A percentile compares a stretch with the other conserved stretches of the same genome.
phyloP scores from a whole-genome alignment of 208 protist genomes.

The Crithidia brevicula region DNA sequence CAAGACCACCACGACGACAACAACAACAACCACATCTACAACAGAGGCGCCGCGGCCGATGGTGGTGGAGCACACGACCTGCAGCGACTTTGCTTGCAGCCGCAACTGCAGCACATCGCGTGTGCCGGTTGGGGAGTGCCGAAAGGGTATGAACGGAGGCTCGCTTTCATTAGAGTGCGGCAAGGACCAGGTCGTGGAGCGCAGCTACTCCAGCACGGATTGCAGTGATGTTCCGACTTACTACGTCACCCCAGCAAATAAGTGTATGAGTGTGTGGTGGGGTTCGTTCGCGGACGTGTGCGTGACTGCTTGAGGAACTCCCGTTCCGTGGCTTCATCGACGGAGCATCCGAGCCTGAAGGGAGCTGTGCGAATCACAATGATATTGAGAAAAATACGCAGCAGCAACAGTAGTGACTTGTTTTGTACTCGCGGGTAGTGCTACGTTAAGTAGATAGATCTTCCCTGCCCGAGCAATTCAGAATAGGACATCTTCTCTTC shows the following conservation, averaged over 20 bases:
- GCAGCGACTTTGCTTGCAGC: slow-evolving; percentile 12
- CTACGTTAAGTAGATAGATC: too few relatives aligned
- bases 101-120: slow-evolving; percentile 5
- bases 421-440: too few relatives aligned
- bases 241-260: slow-evolving; percentile 23
- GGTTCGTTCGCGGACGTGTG: slow-evolving; percentile 12
- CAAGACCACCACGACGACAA: slow-evolving; percentile 7
- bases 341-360: too few relatives aligned
- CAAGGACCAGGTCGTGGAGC: slow-evolving; percentile 20
- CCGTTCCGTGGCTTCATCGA: too few relatives aligned
- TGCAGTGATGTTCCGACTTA: slow-evolving; percentile 32
- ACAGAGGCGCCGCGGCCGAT: slow-evolving; percentile 1
- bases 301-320: background rate
- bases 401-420: too few relatives aligned
- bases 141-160: background rate
- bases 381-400: too few relatives aligned
- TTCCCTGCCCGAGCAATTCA: too few relatives aligned
- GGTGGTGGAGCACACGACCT: slow-evolving; percentile 20
- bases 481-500: too few relatives aligned
- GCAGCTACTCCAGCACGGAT: slow-evolving; percentile 18
- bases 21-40: background rate
- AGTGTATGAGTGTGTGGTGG: slow-evolving; percentile 21
- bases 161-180: slow-evolving; percentile 37
- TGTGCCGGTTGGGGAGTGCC: slow-evolving; percentile 7
- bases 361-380: too few relatives aligned